Evolutionary conservation across 2,329 filamentous ascomycete genomes (phyloP).

Genomic region (Colletotrichum tofieldiae): DNA sequence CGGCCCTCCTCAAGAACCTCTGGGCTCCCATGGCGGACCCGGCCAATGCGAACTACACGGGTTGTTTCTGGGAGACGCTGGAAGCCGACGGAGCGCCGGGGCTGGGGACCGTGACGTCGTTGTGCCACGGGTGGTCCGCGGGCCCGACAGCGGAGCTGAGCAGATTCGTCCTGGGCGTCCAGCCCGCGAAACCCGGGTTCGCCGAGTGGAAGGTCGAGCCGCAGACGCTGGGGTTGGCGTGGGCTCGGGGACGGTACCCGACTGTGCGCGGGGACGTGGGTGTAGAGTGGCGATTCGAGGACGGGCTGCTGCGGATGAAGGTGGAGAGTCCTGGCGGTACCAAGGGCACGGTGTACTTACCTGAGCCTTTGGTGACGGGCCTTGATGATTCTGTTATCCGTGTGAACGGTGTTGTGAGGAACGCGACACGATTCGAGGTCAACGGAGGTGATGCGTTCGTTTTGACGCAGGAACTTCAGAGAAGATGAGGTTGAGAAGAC

Average conservation of each 20-base stretch:
- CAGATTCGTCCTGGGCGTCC: constrained; percentile 49
- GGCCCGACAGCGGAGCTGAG: constrained; percentile 53
- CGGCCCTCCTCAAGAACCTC: constrained; percentile 43
- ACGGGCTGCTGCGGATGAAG: constrained; percentile 27
- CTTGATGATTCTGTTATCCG: not conserved
- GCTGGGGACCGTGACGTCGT: constrained; percentile 48
- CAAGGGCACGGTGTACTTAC: constrained; percentile 4
- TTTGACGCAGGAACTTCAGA: not conserved
- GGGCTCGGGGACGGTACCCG: constrained; percentile 32
- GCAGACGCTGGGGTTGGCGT: constrained; percentile 44
- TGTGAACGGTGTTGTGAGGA: constrained; percentile 11
- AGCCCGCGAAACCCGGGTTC: constrained; percentile 46
- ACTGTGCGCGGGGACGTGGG: constrained; percentile 10
- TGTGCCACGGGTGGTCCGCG: constrained; percentile 54
- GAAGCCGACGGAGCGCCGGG: constrained; percentile 46
- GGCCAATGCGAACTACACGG: constrained; percentile 48
- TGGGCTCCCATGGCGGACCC: constrained; percentile 50
- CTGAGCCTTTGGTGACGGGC: constrained; percentile 1
- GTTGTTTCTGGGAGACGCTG: constrained; percentile 52
- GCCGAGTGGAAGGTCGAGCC: constrained; percentile 44
- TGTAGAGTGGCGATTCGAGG: constrained; percentile 34
- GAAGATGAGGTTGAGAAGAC: not conserved
- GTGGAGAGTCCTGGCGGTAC: constrained; percentile 22
- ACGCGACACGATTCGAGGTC: constrained; percentile 6
- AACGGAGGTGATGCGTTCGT: not conserved